Conservation (phyloP, 2,329 filamentous ascomycete genomes). For the Sclerotinia minor region DNA sequence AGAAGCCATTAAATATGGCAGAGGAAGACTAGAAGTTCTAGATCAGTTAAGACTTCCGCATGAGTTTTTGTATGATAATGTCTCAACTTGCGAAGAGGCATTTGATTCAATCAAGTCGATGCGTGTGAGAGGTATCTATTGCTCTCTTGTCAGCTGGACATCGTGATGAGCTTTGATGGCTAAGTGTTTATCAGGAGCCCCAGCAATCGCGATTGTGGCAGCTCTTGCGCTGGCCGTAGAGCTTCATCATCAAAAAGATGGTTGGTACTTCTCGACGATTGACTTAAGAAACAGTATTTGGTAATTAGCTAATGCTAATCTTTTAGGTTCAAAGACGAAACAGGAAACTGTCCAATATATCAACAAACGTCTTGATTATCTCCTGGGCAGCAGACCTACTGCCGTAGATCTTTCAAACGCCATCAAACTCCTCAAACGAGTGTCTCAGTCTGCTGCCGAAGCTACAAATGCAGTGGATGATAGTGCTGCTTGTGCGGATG, state of each 20-base stretch:
- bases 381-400: slow-evolving; percentile 86
- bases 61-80: slow-evolving; percentile 73
- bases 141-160: neutral
- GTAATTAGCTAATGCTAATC: neutral
- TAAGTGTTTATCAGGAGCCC: slow-evolving; percentile 59
- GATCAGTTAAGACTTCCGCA: slow-evolving; percentile 83
- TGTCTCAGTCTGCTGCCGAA: slow-evolving; percentile 54
- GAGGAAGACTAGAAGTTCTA: slow-evolving; percentile 72
- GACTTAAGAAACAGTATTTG: neutral
- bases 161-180: slow-evolving; percentile 10
- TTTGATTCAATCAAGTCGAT: slow-evolving; percentile 83
- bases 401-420: slow-evolving; percentile 94
- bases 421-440: slow-evolving; percentile 72
- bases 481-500: slow-evolving; percentile 44
- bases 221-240: slow-evolving; percentile 86
- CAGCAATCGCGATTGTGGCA: slow-evolving; percentile 97
- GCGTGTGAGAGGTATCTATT: slow-evolving; percentile 61
- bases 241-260: slow-evolving; percentile 57
- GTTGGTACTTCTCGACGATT: slow-evolving; percentile 37
- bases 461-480: slow-evolving; percentile 33
- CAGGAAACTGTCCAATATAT: slow-evolving; percentile 70
- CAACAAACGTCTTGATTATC: slow-evolving; percentile 74
- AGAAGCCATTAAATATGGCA: slow-evolving; percentile 74
- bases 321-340: slow-evolving; percentile 35
- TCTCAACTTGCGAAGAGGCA: slow-evolving; percentile 70